Evolutionary conservation across 805 yeast genomes (phyloP).

Genomic region (Ogataea parapolymorpha): DNA sequence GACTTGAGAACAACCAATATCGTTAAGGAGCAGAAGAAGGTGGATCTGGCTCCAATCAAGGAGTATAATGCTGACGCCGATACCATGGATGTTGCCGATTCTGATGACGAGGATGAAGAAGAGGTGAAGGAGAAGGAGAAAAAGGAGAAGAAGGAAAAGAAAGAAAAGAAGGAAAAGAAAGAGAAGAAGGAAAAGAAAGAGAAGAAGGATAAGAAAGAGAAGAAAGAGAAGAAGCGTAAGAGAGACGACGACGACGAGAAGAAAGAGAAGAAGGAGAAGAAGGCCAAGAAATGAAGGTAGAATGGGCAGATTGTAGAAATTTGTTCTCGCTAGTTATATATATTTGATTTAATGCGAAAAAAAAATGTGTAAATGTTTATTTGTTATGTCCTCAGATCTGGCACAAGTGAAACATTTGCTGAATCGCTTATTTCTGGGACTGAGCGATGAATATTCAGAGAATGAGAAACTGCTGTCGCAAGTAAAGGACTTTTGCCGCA

Average conservation of each 20-base stretch:
- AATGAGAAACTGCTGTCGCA: slow-evolving; percentile 16
- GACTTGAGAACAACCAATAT: slow-evolving; percentile 88
- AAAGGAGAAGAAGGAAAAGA: slow-evolving; percentile 24
- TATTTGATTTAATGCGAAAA: slow-evolving; percentile 21
- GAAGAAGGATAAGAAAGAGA: slow-evolving; percentile 24
- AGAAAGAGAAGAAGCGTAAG: slow-evolving; percentile 14
- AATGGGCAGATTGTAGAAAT: slow-evolving; percentile 22
- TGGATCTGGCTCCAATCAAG: slow-evolving; percentile 77
- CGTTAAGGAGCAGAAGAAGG: slow-evolving; percentile 78
- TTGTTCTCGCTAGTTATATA: slow-evolving; percentile 13
- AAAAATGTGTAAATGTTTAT: slow-evolving; percentile 8
- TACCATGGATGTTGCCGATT: slow-evolving; percentile 42
- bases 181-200: slow-evolving; percentile 31
- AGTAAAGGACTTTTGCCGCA: slow-evolving; percentile 15
- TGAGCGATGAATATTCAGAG: slow-evolving; percentile 29
- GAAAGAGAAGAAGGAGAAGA: slow-evolving; percentile 17
- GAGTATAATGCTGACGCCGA: slow-evolving; percentile 97
- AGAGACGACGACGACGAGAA: slow-evolving; percentile 10
- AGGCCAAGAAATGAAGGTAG: slow-evolving; percentile 21
- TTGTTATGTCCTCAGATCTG: slow-evolving; percentile 9
- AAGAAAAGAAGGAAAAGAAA: slow-evolving; percentile 30
- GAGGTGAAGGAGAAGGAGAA: slow-evolving; percentile 25
- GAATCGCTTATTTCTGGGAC: slow-evolving; percentile 26
- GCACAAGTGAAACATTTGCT: slow-evolving; percentile 22
- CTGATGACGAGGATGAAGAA: slow-evolving; percentile 32